Base-by-base conservation (phyloP, 75 land plant species). In the Selaginella moellendorffii region DNA sequence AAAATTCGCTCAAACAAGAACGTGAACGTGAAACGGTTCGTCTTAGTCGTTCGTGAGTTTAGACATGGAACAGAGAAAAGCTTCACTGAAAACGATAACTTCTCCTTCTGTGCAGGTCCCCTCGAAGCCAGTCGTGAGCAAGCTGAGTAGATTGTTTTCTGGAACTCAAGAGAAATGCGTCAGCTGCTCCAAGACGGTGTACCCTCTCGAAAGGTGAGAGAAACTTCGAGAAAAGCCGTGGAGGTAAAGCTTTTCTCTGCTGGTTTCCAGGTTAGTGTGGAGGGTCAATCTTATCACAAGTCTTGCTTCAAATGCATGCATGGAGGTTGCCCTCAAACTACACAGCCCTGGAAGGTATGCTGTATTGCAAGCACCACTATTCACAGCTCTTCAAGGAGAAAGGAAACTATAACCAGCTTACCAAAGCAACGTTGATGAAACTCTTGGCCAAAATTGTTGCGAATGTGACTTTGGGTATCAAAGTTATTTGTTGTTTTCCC, bases 241-340 rank as follows among this genome's bases (percentile, higher is more conserved):
- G n/a, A n/a, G n/a, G n/a, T n/a, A n/a, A n/a, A n/a, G n/a, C n/a
- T n/a, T n/a, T n/a, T n/a, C n/a, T n/a, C n/a, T n/a, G n/a, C n/a
- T n/a, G n/a, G n/a, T n/a, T n/a, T n/a, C n/a, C 14, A 90, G 92
- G 85, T 87, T 17, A 78, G 80, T 25, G 88, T 90, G 31, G 88
- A 90, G 65, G 93, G 97, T 0, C 65, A 65, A 27, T 64, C 88
- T 1, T 90, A 87, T 68, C 97, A 90, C 51, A 87, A 72, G 63
- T 54, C 78, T 14, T 90, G 97, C 72, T 90, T 90, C 80, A 84
- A 79, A 64, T 90, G 97, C 67, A 66, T 56, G 24, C 97, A 87
- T 69, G 97, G 97, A 17, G 93, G 97, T 2, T 90, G 97, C 63
- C 93, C 24, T 90, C 97, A 28, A 90, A 90, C 66, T 87, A 84